Percentiles rank a stretch among this genome's conserved stretches.
These are phyloP conservation scores for Raphanus raphanistrum DNA, from an alignment of 345 rosid genomes.

Conservation along the genomic window DNA sequence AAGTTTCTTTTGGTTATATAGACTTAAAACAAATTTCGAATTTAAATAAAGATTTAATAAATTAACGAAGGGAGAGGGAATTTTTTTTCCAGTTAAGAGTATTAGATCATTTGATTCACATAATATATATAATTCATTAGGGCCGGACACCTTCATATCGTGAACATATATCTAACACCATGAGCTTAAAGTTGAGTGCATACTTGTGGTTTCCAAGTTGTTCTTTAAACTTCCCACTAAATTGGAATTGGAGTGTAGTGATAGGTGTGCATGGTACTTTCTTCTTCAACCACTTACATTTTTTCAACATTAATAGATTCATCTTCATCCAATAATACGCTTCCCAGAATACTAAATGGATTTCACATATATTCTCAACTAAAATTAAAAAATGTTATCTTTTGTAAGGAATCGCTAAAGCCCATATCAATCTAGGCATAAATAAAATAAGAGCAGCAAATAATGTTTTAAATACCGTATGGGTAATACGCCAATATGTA, in stretches of 20 bases:
- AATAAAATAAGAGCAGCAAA: too few relatives aligned
- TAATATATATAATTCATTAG: background rate
- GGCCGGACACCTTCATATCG: background rate
- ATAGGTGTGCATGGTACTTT: background rate
- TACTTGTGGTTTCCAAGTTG: background rate
- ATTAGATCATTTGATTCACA: too few relatives aligned
- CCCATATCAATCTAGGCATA: background rate
- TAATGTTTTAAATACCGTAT: too few relatives aligned
- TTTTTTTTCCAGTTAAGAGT: too few relatives aligned
- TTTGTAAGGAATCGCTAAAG: background rate
- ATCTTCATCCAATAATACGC: background rate
- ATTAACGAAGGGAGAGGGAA: too few relatives aligned
- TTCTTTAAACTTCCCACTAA: background rate
- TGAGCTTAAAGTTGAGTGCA: background rate
- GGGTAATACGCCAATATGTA: too few relatives aligned
- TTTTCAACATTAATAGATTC: background rate
- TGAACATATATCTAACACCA: background rate
- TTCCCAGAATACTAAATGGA: background rate
- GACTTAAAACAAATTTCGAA: too few relatives aligned
- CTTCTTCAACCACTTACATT: background rate
- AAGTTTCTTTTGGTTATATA: too few relatives aligned
- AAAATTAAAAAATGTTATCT: background rate
- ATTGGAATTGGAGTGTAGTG: background rate
- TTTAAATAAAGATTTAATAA: too few relatives aligned
- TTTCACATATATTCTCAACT: background rate